Conservation (phyloP, 768 basidiomycete genomes). For the Mycena indigotica region DNA sequence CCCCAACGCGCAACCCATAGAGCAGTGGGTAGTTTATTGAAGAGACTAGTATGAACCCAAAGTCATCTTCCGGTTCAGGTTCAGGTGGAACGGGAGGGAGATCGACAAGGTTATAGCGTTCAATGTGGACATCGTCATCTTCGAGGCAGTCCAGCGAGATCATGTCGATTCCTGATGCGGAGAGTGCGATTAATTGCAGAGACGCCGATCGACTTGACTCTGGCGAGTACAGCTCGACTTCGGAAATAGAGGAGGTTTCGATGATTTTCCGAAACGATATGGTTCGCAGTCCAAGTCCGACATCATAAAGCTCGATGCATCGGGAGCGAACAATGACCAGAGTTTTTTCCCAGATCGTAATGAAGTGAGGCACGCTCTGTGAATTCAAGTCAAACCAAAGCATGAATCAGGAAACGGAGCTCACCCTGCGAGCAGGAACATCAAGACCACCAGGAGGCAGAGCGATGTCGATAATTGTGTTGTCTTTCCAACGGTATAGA, state of each 20-base stretch:
- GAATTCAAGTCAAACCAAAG: not conserved
- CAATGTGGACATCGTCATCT: not conserved
- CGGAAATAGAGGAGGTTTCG: not conserved
- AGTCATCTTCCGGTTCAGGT: not conserved
- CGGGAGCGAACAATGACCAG: not conserved
- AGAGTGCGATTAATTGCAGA: not conserved
- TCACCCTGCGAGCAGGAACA: not conserved
- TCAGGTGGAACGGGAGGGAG: not conserved
- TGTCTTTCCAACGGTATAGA: not conserved
- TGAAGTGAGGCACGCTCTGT: not conserved
- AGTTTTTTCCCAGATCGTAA: not conserved
- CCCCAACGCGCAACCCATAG: not conserved
- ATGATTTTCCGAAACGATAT: not conserved
- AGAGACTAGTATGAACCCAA: not conserved
- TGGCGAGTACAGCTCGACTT: not conserved
- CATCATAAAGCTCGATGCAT: not conserved
- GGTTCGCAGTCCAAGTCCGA: not conserved
- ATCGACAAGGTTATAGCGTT: not conserved
- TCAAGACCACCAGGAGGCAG: not conserved
- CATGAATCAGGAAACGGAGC: not conserved
- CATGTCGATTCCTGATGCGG: not conserved
- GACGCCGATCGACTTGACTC: not conserved
- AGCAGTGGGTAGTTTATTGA: not conserved
- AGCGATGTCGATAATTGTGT: not conserved
- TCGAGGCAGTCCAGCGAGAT: not conserved